phyloP scores from a whole-genome alignment of 2,329 filamentous ascomycete species.

The Xylariales sp. region DNA sequence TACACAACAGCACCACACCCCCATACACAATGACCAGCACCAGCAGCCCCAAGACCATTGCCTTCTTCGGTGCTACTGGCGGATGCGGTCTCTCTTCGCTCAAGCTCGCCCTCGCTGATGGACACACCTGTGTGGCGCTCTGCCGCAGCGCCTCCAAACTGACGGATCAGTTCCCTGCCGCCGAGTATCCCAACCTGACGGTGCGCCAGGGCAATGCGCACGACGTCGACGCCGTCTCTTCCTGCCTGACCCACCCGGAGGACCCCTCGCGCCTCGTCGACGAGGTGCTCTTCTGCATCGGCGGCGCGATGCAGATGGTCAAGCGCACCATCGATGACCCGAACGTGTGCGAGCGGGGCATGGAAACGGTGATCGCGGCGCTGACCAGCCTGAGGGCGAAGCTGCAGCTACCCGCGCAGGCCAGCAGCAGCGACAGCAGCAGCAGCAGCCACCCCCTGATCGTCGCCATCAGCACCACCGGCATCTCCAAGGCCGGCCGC shows the following conservation, averaged over 20 bases:
- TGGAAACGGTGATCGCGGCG: slow-evolving; percentile 35
- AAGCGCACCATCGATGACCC: slow-evolving; percentile 38
- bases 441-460: slow-evolving; percentile 27
- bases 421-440: too few relatives aligned
- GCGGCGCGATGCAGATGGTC: slow-evolving; percentile 27
- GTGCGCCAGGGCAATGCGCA: slow-evolving; percentile 45
- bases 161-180: slow-evolving; percentile 25
- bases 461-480: slow-evolving; percentile 36
- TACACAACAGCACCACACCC: too few relatives aligned
- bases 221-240: slow-evolving; percentile 30
- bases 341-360: slow-evolving; percentile 41
- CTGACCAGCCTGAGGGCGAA: slow-evolving; percentile 23
- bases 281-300: slow-evolving; percentile 43
- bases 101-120: slow-evolving; percentile 37
- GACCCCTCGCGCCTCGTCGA: slow-evolving; percentile 39
- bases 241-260: slow-evolving; percentile 26
- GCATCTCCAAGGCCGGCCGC: slow-evolving; percentile 30
- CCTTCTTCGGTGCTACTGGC: slow-evolving; percentile 50
- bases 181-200: slow-evolving; percentile 30
- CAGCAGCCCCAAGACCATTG: slow-evolving; percentile 42
- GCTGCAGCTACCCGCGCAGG: too few relatives aligned
- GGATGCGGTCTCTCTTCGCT: slow-evolving; percentile 45
- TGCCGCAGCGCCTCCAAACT: slow-evolving; percentile 48
- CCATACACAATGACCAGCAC: too few relatives aligned
- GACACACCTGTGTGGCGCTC: slow-evolving; percentile 42